Percentiles rank a stretch among this genome's conserved stretches.
phyloP scores from a whole-genome alignment of 257 asterid genomes.

The Voacanga thouarsii region DNA sequence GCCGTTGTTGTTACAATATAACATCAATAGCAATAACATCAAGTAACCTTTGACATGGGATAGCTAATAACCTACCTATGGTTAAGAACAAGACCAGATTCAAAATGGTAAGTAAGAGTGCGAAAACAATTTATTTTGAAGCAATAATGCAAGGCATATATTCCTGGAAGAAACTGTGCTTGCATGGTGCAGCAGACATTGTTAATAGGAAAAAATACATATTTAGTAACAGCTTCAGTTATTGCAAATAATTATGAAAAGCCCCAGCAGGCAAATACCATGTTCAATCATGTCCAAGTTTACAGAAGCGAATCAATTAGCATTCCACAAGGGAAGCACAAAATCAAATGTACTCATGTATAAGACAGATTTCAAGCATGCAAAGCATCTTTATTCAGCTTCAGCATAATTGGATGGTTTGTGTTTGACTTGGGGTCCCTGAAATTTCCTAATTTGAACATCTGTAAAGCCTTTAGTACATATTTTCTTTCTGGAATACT shows the following conservation, averaged over 20 bases:
- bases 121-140: background rate
- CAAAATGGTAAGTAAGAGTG: background rate
- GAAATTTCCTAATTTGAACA: background rate
- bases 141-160: background rate
- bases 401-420: background rate
- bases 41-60: background rate
- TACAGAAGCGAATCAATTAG: background rate
- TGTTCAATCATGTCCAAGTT: background rate
- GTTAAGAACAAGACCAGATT: too few relatives aligned
- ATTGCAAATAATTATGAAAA: background rate
- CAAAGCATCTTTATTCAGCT: background rate
- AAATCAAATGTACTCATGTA: background rate
- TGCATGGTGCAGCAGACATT: background rate
- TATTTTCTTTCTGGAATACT: background rate
- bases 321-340: background rate
- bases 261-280: background rate
- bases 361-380: background rate
- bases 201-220: background rate
- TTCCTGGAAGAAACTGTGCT: background rate
- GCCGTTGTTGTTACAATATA: background rate
- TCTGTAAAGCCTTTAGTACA: background rate
- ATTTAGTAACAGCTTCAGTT: background rate
- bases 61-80: background rate
- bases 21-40: background rate
- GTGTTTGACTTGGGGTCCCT: background rate